These are phyloP conservation scores for Alternaria alternata DNA, from an alignment of 2,329 filamentous ascomycete genomes.

Conservation along the genomic window DNA sequence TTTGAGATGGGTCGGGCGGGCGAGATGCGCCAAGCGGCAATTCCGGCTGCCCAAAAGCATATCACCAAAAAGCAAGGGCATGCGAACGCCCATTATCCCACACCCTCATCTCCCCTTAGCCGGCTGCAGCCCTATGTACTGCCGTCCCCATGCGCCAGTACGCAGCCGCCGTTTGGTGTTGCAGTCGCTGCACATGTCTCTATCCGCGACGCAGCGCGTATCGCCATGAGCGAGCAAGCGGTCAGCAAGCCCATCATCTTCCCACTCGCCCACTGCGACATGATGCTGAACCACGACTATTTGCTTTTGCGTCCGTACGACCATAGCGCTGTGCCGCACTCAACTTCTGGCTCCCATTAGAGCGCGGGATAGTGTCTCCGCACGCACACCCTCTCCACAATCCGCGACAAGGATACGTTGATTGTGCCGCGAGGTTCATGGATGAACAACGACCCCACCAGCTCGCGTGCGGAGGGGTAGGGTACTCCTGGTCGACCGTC, in stretches of 20 bases:
- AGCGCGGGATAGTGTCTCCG: constrained; percentile 36
- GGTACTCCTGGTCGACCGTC: constrained; percentile 18
- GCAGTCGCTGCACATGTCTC: constrained; percentile 20
- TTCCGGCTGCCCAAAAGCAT: constrained; percentile 19
- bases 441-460: constrained; percentile 35
- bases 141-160: constrained; percentile 21
- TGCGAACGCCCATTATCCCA: constrained; percentile 21
- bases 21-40: constrained; percentile 28
- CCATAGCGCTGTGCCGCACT: constrained; percentile 16
- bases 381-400: constrained; percentile 29
- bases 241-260: constrained; percentile 7
- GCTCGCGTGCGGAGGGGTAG: constrained; percentile 29
- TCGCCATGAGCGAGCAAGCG: constrained; percentile 13
- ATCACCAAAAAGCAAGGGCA: constrained; percentile 34
- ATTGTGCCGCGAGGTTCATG: constrained; percentile 30
- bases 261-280: constrained; percentile 8
- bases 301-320: constrained; percentile 21
- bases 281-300: constrained; percentile 6
- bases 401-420: constrained; percentile 28
- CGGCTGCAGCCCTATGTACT: constrained; percentile 36
- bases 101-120: constrained; percentile 22
- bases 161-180: constrained; percentile 16
- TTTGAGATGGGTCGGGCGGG: constrained; percentile 17
- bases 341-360: constrained; percentile 14
- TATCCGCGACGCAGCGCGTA: constrained; percentile 22